Conservation (phyloP, 352 stramenopile species). For the Phytophthora fragariaefolia region DNA sequence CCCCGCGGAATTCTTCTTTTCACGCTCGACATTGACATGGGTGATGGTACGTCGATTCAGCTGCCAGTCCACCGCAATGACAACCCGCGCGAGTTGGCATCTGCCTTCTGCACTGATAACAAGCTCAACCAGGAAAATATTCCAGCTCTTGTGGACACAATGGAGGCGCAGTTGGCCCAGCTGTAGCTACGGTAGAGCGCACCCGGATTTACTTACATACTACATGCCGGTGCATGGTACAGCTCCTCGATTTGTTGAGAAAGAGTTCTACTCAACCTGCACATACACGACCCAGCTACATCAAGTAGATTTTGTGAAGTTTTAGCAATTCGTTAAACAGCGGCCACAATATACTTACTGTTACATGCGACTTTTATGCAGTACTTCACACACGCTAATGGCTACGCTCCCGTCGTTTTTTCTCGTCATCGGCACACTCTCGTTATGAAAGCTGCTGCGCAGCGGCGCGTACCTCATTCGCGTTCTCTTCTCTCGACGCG, state of each 20-base stretch:
- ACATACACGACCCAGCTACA: constrained; percentile 5
- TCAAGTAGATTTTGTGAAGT: constrained; percentile 21
- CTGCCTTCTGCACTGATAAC: constrained; percentile 65
- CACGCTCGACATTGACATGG: constrained; percentile 76
- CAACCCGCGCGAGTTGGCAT: constrained; percentile 47
- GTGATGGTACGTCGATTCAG: constrained; percentile 46
- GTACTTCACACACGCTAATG: constrained; percentile 26
- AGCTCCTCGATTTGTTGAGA: constrained; percentile 7
- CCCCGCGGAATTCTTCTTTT: constrained; percentile 53
- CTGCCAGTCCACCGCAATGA: constrained; percentile 66
- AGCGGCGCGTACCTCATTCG: constrained; percentile 27
- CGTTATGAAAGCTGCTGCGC: constrained; percentile 7
- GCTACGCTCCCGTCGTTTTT: constrained; percentile 15
- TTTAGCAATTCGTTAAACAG: constrained; percentile 1
- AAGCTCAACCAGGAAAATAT: constrained; percentile 64
- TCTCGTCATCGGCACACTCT: not conserved
- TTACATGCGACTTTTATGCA: constrained; percentile 24
- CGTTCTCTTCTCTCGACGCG: constrained; percentile 38
- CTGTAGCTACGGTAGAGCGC: constrained; percentile 25
- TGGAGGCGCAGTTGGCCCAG: constrained; percentile 54
- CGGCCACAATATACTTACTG: constrained; percentile 24
- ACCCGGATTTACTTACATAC: constrained; percentile 6
- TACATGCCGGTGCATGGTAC: not conserved
- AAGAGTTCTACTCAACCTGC: not conserved
- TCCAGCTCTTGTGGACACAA: constrained; percentile 59